Base-by-base conservation (phyloP, 2,329 filamentous ascomycete genomes). In the Epichloe scottii region DNA sequence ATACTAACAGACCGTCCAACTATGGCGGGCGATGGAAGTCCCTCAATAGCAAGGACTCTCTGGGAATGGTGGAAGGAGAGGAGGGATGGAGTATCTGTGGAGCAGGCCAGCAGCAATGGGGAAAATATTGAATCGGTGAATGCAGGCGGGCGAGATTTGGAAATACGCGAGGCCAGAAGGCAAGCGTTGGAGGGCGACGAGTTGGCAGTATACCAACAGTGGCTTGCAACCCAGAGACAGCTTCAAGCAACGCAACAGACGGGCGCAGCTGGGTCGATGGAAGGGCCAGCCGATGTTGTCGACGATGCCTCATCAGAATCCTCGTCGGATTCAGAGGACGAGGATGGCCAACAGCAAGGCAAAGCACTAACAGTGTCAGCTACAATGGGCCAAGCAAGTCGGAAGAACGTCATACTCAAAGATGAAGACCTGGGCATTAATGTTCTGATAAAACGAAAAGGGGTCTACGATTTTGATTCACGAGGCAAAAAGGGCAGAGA, bases 361-460 rank as follows among this genome's bases (percentile, higher is more conserved):
- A 89, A 91, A 62, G 87, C 89, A 6, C 72, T 98, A 37, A 97
- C 95, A 56, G 84, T 93, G 5, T 90, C 90, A 0, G 85, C 88
- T 0, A 87, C 88, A 0, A 75, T 96, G 59, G 87, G 85, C 8
- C 89, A 95, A 66, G 82, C 85, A 8, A 85, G 83, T 56, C 82
- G 89, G 54, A 91, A 89, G 64, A 95, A 95, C 66, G 79, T 91
- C 23, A 87, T 87, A 0, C 73, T 95, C 39, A 90, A 82, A 49
- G 90, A 96, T 58, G 88, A 91, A 56, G 93, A 97, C 59, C 75
- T 97, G 3, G 93, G 93, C 17, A 82, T 97, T 57, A 96, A 94
- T 58, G 81, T 98, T 46, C 74, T 98, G 10, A 76, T 97, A 40
- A 87, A 93, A 58, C 85, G 87, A 58, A 94, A 90, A 63, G 87